phyloP scores from a whole-genome alignment of 1,284 basidiomycete species.

The Cryptococcus hybrid region DNA sequence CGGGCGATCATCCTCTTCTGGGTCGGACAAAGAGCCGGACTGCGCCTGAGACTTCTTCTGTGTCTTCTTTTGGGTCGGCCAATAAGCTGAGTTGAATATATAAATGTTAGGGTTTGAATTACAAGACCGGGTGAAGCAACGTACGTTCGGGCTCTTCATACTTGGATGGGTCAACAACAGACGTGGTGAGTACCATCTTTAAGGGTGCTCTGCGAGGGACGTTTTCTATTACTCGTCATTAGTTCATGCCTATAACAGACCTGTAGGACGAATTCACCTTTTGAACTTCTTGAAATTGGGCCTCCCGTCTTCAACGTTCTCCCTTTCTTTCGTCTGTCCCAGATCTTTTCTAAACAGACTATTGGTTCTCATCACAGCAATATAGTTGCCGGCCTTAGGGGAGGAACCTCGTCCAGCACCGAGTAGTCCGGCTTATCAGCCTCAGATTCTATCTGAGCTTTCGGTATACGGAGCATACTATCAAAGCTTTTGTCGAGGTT shows the following conservation, averaged over 20 bases:
- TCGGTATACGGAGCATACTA: constrained; percentile 65
- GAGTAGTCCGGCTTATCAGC: not conserved
- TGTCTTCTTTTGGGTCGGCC: constrained; percentile 23
- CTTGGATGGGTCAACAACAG: constrained; percentile 35
- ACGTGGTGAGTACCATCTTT: constrained; percentile 30
- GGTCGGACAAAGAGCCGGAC: constrained; percentile 20
- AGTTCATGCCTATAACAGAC: not conserved
- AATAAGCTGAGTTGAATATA: constrained; percentile 32
- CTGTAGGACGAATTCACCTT: constrained; percentile 55
- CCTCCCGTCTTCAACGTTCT: constrained; percentile 55
- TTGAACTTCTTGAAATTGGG: constrained; percentile 87
- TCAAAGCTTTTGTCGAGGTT: constrained; percentile 63
- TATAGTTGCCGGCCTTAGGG: constrained; percentile 79
- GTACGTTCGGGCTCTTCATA: constrained; percentile 34
- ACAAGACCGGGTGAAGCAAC: not conserved
- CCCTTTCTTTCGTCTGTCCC: constrained; percentile 12
- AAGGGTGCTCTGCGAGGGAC: constrained; percentile 35
- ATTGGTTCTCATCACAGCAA: constrained; percentile 61
- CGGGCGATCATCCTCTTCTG: constrained; percentile 15
- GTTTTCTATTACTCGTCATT: constrained; percentile 32
- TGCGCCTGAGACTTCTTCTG: constrained; percentile 19
- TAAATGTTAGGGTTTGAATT: not conserved
- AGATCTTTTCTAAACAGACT: constrained; percentile 54
- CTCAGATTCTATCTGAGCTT: constrained; percentile 49
- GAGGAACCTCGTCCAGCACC: constrained; percentile 67